Evolutionary conservation across 805 yeast species (phyloP).

Genomic region (Peterozyma toletana): DNA sequence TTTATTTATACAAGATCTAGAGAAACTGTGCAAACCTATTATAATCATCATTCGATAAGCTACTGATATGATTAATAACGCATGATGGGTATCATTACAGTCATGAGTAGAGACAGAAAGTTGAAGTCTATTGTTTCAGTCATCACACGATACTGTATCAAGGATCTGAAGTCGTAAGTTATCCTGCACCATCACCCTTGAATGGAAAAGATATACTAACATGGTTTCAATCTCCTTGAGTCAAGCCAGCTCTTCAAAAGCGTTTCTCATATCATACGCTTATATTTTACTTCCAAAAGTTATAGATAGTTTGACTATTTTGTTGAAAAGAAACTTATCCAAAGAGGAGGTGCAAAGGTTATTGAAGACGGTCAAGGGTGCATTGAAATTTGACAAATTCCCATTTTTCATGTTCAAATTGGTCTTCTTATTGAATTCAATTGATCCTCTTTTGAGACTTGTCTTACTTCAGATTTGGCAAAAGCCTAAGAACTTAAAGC

Average conservation of each 20-base stretch:
- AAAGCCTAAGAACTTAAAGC: neutral
- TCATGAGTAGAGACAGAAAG: too few species aligned
- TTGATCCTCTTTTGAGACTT: slow-evolving; percentile 18
- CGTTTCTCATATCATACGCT: slow-evolving; percentile 26
- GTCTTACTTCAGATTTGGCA: slow-evolving; percentile 4
- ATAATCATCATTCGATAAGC: too few species aligned
- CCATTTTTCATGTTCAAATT: slow-evolving; percentile 27
- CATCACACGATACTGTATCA: slow-evolving; percentile 2
- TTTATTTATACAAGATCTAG: neutral
- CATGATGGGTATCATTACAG: too few species aligned
- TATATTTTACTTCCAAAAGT: slow-evolving; percentile 27
- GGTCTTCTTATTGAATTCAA: slow-evolving; percentile 23
- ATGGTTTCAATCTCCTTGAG: neutral
- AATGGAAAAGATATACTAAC: neutral
- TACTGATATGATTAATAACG: too few species aligned
- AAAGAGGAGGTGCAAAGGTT: slow-evolving; percentile 13
- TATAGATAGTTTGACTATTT: slow-evolving; percentile 10
- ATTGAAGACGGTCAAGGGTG: slow-evolving; percentile 12
- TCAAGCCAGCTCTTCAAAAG: slow-evolving; percentile 13
- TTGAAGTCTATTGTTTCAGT: neutral
- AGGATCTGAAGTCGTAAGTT: slow-evolving; percentile 7
- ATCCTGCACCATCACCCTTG: neutral
- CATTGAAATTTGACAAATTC: slow-evolving; percentile 24
- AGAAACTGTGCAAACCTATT: neutral
- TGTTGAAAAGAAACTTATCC: slow-evolving; percentile 13